Evolutionary conservation across 208 protist genomes (phyloP).

Genomic region (Crithidia bombi): DNA sequence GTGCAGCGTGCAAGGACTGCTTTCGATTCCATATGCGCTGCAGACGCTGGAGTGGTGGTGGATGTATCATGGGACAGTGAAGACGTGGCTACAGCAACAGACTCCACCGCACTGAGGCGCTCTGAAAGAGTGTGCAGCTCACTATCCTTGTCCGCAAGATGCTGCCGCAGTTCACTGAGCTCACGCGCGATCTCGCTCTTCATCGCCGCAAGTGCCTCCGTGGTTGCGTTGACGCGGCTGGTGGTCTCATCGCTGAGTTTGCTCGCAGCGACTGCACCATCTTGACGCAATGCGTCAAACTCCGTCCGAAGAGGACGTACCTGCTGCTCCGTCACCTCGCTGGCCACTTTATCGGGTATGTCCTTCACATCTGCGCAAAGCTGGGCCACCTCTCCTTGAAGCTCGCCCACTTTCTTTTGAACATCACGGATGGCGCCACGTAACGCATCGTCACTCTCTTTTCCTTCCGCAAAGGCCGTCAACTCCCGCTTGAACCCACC

Average conservation of each 20-base stretch:
- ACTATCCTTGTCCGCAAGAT: not conserved
- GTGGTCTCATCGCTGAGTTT: not conserved
- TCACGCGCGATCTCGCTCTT: not conserved
- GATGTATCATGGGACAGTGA: not conserved
- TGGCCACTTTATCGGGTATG: not conserved
- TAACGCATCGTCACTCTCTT: not conserved
- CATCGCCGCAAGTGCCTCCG: not conserved
- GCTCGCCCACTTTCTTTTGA: not conserved
- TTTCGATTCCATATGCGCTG: not conserved
- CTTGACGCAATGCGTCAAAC: slow-evolving; percentile 8
- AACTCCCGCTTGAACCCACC: not conserved
- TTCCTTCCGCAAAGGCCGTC: not conserved
- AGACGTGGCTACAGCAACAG: not conserved
- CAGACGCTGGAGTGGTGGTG: not conserved
- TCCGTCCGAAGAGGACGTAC: slow-evolving; percentile 9
- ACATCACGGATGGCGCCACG: not conserved
- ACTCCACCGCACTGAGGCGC: slow-evolving; percentile 11
- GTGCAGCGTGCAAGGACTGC: not conserved
- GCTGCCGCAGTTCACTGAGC: slow-evolving; percentile 1
- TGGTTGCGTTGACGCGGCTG: not conserved
- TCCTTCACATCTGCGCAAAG: slow-evolving; percentile 5
- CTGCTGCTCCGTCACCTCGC: not conserved
- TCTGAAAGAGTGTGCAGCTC: not conserved
- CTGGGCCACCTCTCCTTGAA: not conserved
- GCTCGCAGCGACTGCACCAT: slow-evolving; percentile 1